Conservation (phyloP, 768 basidiomycete genomes). For the Neoboletus subvelutipes region DNA sequence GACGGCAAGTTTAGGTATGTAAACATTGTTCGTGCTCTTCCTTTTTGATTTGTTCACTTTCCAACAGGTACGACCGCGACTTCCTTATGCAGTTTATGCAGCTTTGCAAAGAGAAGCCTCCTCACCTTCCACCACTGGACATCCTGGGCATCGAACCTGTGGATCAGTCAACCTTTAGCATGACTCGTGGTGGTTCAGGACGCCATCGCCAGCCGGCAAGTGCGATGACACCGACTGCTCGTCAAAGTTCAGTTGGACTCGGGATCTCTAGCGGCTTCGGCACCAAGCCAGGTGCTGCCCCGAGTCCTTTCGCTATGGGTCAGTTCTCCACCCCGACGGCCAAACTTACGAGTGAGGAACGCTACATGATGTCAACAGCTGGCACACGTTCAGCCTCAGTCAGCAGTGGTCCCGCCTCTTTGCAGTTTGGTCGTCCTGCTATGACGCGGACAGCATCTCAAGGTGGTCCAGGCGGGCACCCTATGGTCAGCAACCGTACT, state of each 20-base stretch:
- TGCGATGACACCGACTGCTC: slow-evolving; percentile 42
- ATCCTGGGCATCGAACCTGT: slow-evolving; percentile 87
- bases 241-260: slow-evolving; percentile 52
- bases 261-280: slow-evolving; percentile 34
- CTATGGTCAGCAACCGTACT: slow-evolving; percentile 56
- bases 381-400: slow-evolving; percentile 55
- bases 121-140: slow-evolving; percentile 83
- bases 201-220: slow-evolving; percentile 51
- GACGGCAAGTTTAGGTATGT: slow-evolving; percentile 86
- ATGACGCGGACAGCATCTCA: slow-evolving; percentile 73
- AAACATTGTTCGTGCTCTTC: neutral
- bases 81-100: slow-evolving; percentile 97
- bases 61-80: slow-evolving; percentile 87
- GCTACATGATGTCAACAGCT: slow-evolving; percentile 49
- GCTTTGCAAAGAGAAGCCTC: slow-evolving; percentile 94
- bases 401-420: slow-evolving; percentile 44
- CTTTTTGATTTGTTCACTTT: slow-evolving; percentile 8
- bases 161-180: slow-evolving; percentile 48
- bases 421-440: slow-evolving; percentile 56
- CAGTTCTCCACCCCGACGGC: slow-evolving; percentile 54
- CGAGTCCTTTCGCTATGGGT: slow-evolving; percentile 56
- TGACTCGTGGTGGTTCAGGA: slow-evolving; percentile 65
- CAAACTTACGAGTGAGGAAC: slow-evolving; percentile 71
- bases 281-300: slow-evolving; percentile 32
- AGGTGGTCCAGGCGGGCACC: slow-evolving; percentile 51